phyloP scores from a whole-genome alignment of 2,329 filamentous ascomycete genomes.

The Truncatella angustata region DNA sequence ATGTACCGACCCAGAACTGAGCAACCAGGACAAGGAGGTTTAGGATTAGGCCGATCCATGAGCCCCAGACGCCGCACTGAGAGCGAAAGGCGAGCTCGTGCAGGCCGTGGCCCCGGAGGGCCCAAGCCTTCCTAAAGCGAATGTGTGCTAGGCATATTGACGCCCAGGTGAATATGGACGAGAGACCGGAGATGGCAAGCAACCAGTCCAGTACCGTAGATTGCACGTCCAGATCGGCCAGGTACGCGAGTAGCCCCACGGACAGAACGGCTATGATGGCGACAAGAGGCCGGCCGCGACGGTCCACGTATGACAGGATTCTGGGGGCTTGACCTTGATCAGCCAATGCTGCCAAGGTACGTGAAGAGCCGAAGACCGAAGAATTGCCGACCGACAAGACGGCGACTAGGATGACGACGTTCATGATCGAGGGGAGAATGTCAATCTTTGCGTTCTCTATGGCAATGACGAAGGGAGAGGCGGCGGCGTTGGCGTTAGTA shows the following conservation, averaged over 20 bases:
- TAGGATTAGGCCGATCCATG: slow-evolving; percentile 74
- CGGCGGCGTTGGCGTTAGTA: slow-evolving; percentile 26
- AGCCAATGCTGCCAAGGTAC: slow-evolving; percentile 84
- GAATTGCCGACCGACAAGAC: slow-evolving; percentile 91
- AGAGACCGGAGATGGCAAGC: slow-evolving; percentile 69
- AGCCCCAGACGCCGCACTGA: slow-evolving; percentile 76
- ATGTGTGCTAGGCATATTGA: slow-evolving; percentile 91
- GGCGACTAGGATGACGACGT: slow-evolving; percentile 88
- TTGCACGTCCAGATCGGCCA: slow-evolving; percentile 64
- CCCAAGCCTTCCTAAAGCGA: slow-evolving; percentile 84
- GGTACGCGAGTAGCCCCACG: slow-evolving; percentile 74
- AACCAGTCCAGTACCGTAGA: slow-evolving; percentile 75
- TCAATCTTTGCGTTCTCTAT: slow-evolving; percentile 76
- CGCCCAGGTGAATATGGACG: slow-evolving; percentile 75
- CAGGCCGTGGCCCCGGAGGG: slow-evolving; percentile 63
- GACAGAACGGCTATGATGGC: slow-evolving; percentile 66
- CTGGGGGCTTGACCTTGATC: slow-evolving; percentile 82
- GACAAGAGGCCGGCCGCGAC: slow-evolving; percentile 73
- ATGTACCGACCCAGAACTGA: slow-evolving; percentile 86
- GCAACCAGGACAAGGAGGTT: slow-evolving; percentile 75
- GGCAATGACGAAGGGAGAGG: slow-evolving; percentile 85
- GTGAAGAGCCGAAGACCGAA: slow-evolving; percentile 85
- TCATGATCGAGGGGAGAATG: slow-evolving; percentile 81
- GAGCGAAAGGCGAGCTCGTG: slow-evolving; percentile 78
- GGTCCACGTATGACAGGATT: slow-evolving; percentile 78